A percentile compares a stretch with the other conserved stretches of the same genome.
These are phyloP conservation scores for Gloeostereum incarnatum DNA, from an alignment of 768 basidiomycete species.

Conservation along the genomic window DNA sequence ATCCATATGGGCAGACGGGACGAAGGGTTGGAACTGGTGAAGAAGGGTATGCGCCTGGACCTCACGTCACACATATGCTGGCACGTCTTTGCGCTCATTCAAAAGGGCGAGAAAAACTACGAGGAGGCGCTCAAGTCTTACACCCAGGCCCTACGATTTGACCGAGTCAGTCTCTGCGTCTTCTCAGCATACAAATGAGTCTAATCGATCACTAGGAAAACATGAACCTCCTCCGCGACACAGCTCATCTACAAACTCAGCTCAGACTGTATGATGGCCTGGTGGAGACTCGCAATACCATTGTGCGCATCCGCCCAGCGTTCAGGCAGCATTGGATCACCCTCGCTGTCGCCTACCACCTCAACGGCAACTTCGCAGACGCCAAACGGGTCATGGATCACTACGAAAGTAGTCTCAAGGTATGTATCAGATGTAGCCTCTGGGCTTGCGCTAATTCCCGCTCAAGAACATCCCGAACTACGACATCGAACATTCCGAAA, in stretches of 20 bases:
- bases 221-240: slow-evolving; percentile 85
- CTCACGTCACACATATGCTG: slow-evolving; percentile 90
- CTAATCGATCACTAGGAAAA: slow-evolving; percentile 57
- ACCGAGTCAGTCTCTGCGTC: slow-evolving; percentile 52
- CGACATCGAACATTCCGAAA: slow-evolving; percentile 80
- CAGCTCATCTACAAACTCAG: slow-evolving; percentile 84
- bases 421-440: slow-evolving; percentile 16
- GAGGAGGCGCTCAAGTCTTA: slow-evolving; percentile 93
- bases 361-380: slow-evolving; percentile 65
- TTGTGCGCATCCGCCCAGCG: slow-evolving; percentile 74
- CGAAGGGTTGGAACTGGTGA: slow-evolving; percentile 75
- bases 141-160: slow-evolving; percentile 78
- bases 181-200: neutral
- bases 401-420: slow-evolving; percentile 67
- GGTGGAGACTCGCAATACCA: slow-evolving; percentile 73
- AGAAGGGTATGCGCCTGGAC: slow-evolving; percentile 76
- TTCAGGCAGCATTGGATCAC: slow-evolving; percentile 86
- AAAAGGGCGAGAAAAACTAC: slow-evolving; percentile 91
- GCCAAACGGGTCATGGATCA: slow-evolving; percentile 67
- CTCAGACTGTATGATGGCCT: slow-evolving; percentile 71
- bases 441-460: slow-evolving; percentile 6
- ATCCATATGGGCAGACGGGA: slow-evolving; percentile 74
- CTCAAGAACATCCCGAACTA: slow-evolving; percentile 66
- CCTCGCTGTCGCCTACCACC: slow-evolving; percentile 80
- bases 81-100: slow-evolving; percentile 95